phyloP scores from a whole-genome alignment of 108 stramenopile genomes.

The Stephanodiscus minutulus region DNA sequence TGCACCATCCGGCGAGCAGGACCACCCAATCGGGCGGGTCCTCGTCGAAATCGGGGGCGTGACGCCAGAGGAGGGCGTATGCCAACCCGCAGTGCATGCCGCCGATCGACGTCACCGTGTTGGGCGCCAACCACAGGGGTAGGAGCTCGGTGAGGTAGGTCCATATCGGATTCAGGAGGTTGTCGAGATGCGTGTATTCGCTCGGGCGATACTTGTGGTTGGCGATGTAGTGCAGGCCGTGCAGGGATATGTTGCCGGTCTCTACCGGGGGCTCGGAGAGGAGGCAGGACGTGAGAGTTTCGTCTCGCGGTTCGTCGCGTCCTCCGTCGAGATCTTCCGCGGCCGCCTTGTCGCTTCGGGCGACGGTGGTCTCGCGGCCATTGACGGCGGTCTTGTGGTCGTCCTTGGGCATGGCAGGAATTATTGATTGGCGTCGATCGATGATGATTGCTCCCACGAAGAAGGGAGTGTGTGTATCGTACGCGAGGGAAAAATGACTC shows the following conservation, averaged over 20 bases:
- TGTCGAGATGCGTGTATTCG: slow-evolving; percentile 75
- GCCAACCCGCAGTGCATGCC: slow-evolving; percentile 65
- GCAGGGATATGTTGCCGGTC: slow-evolving; percentile 30
- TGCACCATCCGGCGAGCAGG: slow-evolving; percentile 57
- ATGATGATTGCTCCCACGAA: too few species aligned
- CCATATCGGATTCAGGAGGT: slow-evolving; percentile 84
- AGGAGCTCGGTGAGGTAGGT: slow-evolving; percentile 71
- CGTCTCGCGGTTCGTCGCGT: slow-evolving; percentile 18
- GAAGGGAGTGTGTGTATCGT: too few species aligned
- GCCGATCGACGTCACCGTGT: slow-evolving; percentile 86
- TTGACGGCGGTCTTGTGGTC: neutral
- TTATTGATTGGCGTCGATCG: neutral
- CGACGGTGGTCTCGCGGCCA: neutral
- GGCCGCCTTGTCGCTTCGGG: neutral
- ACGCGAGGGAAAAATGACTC: too few species aligned
- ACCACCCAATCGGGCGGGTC: slow-evolving; percentile 71
- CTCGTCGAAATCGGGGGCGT: slow-evolving; percentile 49
- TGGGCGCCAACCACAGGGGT: slow-evolving; percentile 90
- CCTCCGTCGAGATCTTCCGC: neutral
- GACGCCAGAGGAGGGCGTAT: slow-evolving; percentile 58
- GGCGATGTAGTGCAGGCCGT: slow-evolving; percentile 71
- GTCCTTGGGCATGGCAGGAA: neutral
- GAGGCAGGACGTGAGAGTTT: slow-evolving; percentile 36
- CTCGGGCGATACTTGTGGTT: slow-evolving; percentile 80
- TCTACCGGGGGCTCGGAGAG: slow-evolving; percentile 28